Evolutionary conservation across 108 stramenopile genomes (phyloP).

Genomic region (Cyclotella choctawhatcheeana): DNA sequence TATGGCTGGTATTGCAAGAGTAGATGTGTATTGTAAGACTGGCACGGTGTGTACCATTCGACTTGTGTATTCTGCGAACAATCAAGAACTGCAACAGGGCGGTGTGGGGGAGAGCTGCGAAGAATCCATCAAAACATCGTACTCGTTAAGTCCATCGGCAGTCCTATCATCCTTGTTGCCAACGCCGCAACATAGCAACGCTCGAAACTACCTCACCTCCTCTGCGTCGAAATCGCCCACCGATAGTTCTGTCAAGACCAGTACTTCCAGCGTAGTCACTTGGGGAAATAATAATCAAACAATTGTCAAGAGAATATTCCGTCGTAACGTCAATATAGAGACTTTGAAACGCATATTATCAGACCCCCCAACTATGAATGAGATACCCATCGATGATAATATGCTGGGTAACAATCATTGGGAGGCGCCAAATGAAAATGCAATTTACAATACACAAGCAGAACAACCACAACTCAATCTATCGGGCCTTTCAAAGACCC

Average conservation of each 20-base stretch:
- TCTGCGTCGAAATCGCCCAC: neutral
- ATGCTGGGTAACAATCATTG: neutral
- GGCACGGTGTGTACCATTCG: conserved; percentile 72
- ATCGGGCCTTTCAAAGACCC: neutral
- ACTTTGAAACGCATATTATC: conserved; percentile 19
- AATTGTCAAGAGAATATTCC: conserved; percentile 29
- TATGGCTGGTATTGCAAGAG: conserved; percentile 45
- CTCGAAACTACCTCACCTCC: neutral
- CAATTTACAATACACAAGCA: neutral
- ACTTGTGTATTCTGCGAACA: conserved; percentile 35
- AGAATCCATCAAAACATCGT: neutral
- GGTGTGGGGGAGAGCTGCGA: neutral
- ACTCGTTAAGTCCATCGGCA: neutral
- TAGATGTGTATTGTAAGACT: conserved; percentile 69
- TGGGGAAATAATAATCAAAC: neutral
- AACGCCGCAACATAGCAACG: neutral
- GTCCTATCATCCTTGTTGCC: conserved; percentile 2
- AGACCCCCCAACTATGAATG: conserved; percentile 19
- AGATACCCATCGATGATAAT: conserved; percentile 17
- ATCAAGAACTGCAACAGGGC: neutral
- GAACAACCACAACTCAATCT: neutral
- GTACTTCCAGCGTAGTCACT: neutral
- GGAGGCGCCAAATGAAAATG: neutral
- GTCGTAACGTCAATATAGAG: conserved; percentile 22
- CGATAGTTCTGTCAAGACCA: neutral